Conservation (phyloP, 2,329 filamentous ascomycete genomes). For the Aspergillus versicolor region DNA sequence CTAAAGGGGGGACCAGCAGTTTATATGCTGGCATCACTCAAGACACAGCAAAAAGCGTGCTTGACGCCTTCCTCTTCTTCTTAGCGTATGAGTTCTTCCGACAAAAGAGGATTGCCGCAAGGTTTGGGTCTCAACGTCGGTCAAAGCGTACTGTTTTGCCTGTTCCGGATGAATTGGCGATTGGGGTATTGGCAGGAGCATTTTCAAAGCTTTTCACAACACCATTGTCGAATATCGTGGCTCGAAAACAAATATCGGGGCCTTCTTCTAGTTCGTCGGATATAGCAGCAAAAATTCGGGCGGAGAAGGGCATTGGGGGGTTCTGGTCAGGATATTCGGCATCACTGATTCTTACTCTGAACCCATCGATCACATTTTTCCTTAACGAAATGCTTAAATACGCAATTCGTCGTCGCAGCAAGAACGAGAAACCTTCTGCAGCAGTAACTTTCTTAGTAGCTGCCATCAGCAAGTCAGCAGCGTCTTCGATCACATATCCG, state of each 20-base stretch:
- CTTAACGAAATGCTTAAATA: constrained; percentile 71
- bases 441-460: constrained; percentile 65
- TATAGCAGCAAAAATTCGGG: constrained; percentile 63
- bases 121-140: constrained; percentile 23
- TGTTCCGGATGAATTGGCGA: constrained; percentile 68
- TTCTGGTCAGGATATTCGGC: constrained; percentile 91
- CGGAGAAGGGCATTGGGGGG: constrained; percentile 69
- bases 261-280: constrained; percentile 46
- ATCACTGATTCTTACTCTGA: constrained; percentile 74
- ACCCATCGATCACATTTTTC: constrained; percentile 83
- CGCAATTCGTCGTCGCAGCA: constrained; percentile 54
- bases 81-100: constrained; percentile 68
- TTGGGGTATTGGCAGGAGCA: constrained; percentile 70
- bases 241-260: constrained; percentile 70
- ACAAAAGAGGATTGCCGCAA: constrained; percentile 44
- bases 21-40: constrained; percentile 68
- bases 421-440: constrained; percentile 53
- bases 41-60: constrained; percentile 66
- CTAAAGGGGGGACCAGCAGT: constrained; percentile 68
- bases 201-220: constrained; percentile 74
- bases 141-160: constrained; percentile 48
- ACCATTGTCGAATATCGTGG: constrained; percentile 78
- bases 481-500: constrained; percentile 77
- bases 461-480: constrained; percentile 74
- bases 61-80: constrained; percentile 84